phyloP scores from a whole-genome alignment of 306 rosid genomes.

The Biancaea sappan region DNA sequence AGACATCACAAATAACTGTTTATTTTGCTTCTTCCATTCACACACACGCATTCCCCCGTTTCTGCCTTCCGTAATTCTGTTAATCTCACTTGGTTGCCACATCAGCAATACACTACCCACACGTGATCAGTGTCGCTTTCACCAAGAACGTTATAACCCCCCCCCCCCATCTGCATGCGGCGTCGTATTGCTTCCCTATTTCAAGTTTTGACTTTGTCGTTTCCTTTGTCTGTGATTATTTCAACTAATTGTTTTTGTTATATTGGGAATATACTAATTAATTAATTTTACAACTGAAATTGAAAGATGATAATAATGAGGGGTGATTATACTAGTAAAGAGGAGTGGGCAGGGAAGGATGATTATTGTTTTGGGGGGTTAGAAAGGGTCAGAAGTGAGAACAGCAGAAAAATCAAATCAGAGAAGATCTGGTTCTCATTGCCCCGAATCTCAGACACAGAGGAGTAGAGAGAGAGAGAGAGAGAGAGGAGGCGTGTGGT shows the following conservation, averaged over 20 bases:
- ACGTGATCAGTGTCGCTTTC: background rate
- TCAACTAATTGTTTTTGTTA: too few species aligned
- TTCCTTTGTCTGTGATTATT: too few species aligned
- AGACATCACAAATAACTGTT: constrained; percentile 30
- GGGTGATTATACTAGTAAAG: background rate
- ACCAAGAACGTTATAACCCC: too few species aligned
- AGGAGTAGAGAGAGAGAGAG: constrained; percentile 8
- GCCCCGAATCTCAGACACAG: constrained; percentile 33
- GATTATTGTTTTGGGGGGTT: too few species aligned
- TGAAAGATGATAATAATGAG: too few species aligned
- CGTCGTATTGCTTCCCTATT: background rate
- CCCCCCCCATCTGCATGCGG: too few species aligned
- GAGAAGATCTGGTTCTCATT: constrained; percentile 37
- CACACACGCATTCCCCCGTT: constrained; percentile 50
- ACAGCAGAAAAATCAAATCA: constrained; percentile 37
- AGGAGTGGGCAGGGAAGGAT: background rate
- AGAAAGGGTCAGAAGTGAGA: constrained; percentile 11
- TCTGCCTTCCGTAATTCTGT: constrained; percentile 25
- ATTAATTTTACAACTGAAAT: too few species aligned
- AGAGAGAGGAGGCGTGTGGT: too few species aligned
- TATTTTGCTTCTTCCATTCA: background rate
- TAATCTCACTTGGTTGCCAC: too few species aligned
- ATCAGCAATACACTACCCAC: background rate
- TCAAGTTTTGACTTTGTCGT: background rate
- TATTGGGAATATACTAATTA: too few species aligned